Conservation (phyloP, 2,329 filamentous ascomycete genomes). For the Dothiorella sarmentorum region DNA sequence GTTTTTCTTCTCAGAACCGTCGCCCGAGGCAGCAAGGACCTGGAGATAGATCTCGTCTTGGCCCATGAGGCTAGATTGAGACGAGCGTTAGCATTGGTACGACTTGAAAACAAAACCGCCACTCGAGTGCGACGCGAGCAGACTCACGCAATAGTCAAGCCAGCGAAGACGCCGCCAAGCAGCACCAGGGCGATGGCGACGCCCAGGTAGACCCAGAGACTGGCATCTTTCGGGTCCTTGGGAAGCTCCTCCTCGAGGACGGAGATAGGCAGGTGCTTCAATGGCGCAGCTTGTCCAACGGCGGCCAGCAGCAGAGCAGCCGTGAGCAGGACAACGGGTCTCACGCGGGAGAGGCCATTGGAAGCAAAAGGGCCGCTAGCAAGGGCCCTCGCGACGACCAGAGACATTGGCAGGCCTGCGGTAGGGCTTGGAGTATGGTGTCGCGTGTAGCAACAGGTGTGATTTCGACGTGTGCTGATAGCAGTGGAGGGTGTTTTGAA, state of each 20-base stretch:
- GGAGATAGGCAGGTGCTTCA: constrained; percentile 27
- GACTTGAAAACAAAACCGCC: background rate
- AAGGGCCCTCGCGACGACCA: constrained; percentile 16
- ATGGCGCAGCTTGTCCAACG: constrained; percentile 33
- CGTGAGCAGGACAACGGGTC: constrained; percentile 27
- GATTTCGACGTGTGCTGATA: background rate
- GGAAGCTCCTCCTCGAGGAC: constrained; percentile 30
- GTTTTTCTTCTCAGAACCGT: constrained; percentile 81
- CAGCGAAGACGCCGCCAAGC: constrained; percentile 88
- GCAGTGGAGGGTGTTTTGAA: constrained; percentile 10
- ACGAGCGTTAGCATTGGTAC: constrained; percentile 27
- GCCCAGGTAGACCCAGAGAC: constrained; percentile 76
- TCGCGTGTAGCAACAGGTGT: constrained; percentile 1
- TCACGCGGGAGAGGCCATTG: constrained; percentile 31
- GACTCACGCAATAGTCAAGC: constrained; percentile 79
- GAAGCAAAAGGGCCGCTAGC: constrained; percentile 18
- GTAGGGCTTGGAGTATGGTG: background rate
- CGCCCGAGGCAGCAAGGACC: constrained; percentile 81
- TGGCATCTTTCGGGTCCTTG: constrained; percentile 51
- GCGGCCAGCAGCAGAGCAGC: constrained; percentile 32
- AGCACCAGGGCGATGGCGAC: constrained; percentile 79
- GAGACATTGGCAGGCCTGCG: constrained; percentile 17
- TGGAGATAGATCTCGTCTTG: constrained; percentile 96
- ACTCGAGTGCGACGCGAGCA: background rate
- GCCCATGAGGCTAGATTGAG: constrained; percentile 54